Evolutionary conservation across 176 grass and related monocot genomes (phyloP), one percentile per base, ranked within the genome.

Genomic region (Aegilops speltoides): DNA sequence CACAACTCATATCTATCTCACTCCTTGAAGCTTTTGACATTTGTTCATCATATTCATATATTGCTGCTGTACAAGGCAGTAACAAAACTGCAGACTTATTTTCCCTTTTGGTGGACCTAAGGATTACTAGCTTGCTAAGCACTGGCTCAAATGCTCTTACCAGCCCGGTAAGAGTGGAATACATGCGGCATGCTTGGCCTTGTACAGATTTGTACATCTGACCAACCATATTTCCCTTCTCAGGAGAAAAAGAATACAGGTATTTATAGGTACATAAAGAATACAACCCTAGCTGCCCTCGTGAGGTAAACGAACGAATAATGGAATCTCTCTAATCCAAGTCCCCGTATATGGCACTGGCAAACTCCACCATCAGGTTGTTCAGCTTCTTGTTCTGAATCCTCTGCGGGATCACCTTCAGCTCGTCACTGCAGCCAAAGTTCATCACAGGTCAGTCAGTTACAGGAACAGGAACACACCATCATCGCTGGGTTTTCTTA

Each of bases 351-450:
- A 91, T 78, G 24, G 89, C 94, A 8, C 43, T 83, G 37, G 87
- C 83, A 68, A 93, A 96, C 33, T 94, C 97, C 79, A 79, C 73
- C 97, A 99, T 96, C 29, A 99, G 84, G 77, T 92, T 93, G 87
- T 83, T 94, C 64, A 99, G 79, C 77, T 99, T 99, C 79, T 91
- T 94, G 77, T 80, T 94, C 70, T 94, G 92, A 36, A 99, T 96
- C 80, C 85, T 91, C 59, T 94, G 97, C 2, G 91, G 82, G 64
- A 84, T 84, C 63, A 90, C 90, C 80, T 82, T 91, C 38, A 99
- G 84, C 68, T 99, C 97, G 32, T 94, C 87, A 54, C 97, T 96
- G 83, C 50, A 85, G 56, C 10, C 25, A 72, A 11, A 75, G 7
- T 29, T 59, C 37, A 63, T 24, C n/a, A 67, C 22, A 65, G 15